These are phyloP conservation scores for Tagetes patula DNA, from an alignment of 129 eudicot genomes.

Conservation along the genomic window DNA sequence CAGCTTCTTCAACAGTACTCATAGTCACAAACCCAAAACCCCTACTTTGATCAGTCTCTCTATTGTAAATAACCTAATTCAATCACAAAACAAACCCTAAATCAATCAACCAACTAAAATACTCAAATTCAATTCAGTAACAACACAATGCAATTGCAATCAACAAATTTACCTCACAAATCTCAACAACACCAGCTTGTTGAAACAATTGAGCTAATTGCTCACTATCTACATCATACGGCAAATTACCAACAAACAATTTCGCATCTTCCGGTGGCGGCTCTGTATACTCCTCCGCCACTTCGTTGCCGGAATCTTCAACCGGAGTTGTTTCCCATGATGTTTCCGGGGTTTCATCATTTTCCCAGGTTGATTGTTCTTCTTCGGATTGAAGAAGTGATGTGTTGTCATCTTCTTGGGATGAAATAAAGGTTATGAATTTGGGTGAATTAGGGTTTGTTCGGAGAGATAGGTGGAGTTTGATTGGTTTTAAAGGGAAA, in stretches of 20 bases:
- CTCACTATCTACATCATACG: slow-evolving; percentile 72
- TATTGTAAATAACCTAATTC: slow-evolving; percentile 67
- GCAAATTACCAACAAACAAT: slow-evolving; percentile 77
- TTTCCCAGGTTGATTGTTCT: slow-evolving; percentile 27
- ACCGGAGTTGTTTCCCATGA: background rate
- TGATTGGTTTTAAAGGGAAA: slow-evolving; percentile 43
- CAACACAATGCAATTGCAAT: background rate
- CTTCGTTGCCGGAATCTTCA: slow-evolving; percentile 6
- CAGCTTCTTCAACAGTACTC: slow-evolving; percentile 89
- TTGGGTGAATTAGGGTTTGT: slow-evolving; percentile 32
- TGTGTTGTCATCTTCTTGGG: slow-evolving; percentile 57
- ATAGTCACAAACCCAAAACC: slow-evolving; percentile 91
- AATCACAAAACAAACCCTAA: slow-evolving; percentile 8
- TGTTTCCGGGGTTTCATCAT: background rate
- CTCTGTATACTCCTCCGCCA: slow-evolving; percentile 30
- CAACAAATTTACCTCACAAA: slow-evolving; percentile 56
- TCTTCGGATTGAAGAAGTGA: slow-evolving; percentile 47
- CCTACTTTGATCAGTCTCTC: slow-evolving; percentile 76
- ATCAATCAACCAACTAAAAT: too few species aligned
- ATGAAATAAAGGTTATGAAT: slow-evolving; percentile 32
- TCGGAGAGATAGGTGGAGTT: slow-evolving; percentile 36
- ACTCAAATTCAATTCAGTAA: background rate
- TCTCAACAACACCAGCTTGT: slow-evolving; percentile 79
- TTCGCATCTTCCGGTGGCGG: slow-evolving; percentile 77
- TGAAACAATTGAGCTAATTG: slow-evolving; percentile 69